Evolutionary conservation across 176 grass and related monocot species (phyloP).

Genomic region (Eragrostis nindensis): DNA sequence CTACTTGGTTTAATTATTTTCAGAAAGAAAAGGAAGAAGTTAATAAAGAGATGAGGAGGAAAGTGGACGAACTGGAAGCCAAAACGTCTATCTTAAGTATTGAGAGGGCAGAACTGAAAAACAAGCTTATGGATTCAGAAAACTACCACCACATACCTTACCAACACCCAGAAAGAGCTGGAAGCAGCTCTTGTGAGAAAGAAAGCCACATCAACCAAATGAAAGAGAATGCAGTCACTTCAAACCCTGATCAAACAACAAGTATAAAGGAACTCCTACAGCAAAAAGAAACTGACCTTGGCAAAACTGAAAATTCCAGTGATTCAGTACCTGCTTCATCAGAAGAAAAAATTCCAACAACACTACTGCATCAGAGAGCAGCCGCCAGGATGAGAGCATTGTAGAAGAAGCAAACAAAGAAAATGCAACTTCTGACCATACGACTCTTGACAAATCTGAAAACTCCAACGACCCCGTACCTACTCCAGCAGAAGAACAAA

Average conservation of each 20-base stretch:
- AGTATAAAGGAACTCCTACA: conserved; percentile 64
- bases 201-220: conserved; percentile 83
- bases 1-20: conserved; percentile 4
- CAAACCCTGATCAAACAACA: conserved; percentile 42
- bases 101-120: conserved; percentile 69
- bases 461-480: conserved; percentile 28
- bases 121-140: conserved; percentile 84
- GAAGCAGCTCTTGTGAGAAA: conserved; percentile 81
- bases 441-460: conserved; percentile 33
- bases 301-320: conserved; percentile 38
- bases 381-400: conserved; percentile 41
- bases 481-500: conserved; percentile 40
- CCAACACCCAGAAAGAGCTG: conserved; percentile 80
- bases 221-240: conserved; percentile 54
- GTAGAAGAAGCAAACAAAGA: conserved; percentile 35
- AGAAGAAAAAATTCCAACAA: conserved; percentile 45
- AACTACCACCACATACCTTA: conserved; percentile 69
- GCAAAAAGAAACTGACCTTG: conserved; percentile 75
- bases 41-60: conserved; percentile 66
- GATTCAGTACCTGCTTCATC: conserved; percentile 26
- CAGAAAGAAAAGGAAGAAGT: conserved; percentile 86
- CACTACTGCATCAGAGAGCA: conserved; percentile 37
- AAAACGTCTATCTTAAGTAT: conserved; percentile 73
- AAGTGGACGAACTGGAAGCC: conserved; percentile 67
- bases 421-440: conserved; percentile 34